Conservation (phyloP, 805 yeast genomes). For the Metschnikowia corniflorae region DNA sequence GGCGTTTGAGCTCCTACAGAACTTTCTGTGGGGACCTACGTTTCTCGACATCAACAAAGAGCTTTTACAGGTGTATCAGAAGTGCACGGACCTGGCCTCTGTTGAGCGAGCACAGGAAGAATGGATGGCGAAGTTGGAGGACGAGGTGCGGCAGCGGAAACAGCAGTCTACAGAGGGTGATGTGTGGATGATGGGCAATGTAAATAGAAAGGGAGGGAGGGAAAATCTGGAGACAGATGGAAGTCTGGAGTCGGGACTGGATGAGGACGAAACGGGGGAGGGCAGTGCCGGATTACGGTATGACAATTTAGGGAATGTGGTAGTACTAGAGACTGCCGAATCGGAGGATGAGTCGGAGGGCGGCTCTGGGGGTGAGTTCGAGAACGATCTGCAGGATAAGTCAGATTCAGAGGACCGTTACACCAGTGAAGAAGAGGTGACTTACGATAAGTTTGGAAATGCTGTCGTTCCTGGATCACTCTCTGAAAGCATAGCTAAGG, state of each 20-base stretch:
- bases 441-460: constrained; percentile 24
- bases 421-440: constrained; percentile 10
- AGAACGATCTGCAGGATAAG: constrained; percentile 7
- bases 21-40: constrained; percentile 93
- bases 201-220: constrained; percentile 47
- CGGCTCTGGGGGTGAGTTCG: background rate
- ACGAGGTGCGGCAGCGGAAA: constrained; percentile 62
- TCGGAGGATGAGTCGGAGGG: constrained; percentile 12
- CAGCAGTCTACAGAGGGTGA: constrained; percentile 52
- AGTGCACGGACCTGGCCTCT: constrained; percentile 78
- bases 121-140: constrained; percentile 68
- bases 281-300: constrained; percentile 5
- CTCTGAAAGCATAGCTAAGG: background rate
- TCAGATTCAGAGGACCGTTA: constrained; percentile 10
- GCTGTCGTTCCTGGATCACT: constrained; percentile 7
- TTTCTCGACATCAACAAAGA: constrained; percentile 82
- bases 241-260: background rate
- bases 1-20: constrained; percentile 72
- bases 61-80: constrained; percentile 65
- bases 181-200: constrained; percentile 76
- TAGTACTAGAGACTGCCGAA: constrained; percentile 15
- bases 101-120: constrained; percentile 67
- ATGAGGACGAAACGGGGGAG: background rate
- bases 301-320: constrained; percentile 16
- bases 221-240: constrained; percentile 14